phyloP scores from a whole-genome alignment of 2,329 filamentous ascomycete genomes.

The Daldinia sp. region DNA sequence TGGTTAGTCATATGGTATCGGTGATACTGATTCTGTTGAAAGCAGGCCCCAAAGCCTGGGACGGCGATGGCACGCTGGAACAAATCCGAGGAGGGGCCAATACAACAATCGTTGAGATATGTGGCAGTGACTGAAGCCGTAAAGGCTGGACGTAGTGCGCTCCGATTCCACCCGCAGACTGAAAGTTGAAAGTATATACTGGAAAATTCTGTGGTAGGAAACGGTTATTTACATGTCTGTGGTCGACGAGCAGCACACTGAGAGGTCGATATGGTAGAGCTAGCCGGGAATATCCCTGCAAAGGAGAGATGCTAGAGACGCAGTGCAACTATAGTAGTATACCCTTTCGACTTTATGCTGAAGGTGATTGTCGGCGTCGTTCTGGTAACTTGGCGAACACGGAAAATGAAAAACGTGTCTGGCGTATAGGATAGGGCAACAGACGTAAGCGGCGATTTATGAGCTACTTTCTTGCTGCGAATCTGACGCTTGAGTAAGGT shows the following conservation, averaged over 20 bases:
- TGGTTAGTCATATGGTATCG: slow-evolving; percentile 28
- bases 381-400: slow-evolving; percentile 17
- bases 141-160: slow-evolving; percentile 17
- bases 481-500: slow-evolving; percentile 21
- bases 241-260: slow-evolving; percentile 27
- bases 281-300: slow-evolving; percentile 35
- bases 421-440: slow-evolving; percentile 29
- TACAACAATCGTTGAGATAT: slow-evolving; percentile 30
- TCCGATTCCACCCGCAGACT: slow-evolving; percentile 33
- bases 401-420: slow-evolving; percentile 21
- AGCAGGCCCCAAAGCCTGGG: slow-evolving; percentile 26
- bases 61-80: slow-evolving; percentile 20
- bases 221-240: slow-evolving; percentile 39
- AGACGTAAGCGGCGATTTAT: slow-evolving; percentile 28
- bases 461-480: slow-evolving; percentile 6
- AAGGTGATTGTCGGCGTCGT: slow-evolving; percentile 22
- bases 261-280: slow-evolving; percentile 29
- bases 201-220: slow-evolving; percentile 21
- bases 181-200: slow-evolving; percentile 18
- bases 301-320: slow-evolving; percentile 27
- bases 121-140: slow-evolving; percentile 18
- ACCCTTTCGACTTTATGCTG: slow-evolving; percentile 30
- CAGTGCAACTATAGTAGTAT: slow-evolving; percentile 33
- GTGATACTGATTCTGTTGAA: slow-evolving; percentile 34
- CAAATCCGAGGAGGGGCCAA: slow-evolving; percentile 37